phyloP scores from a whole-genome alignment of 2,329 filamentous ascomycete species.

The Talaromyces sp. region DNA sequence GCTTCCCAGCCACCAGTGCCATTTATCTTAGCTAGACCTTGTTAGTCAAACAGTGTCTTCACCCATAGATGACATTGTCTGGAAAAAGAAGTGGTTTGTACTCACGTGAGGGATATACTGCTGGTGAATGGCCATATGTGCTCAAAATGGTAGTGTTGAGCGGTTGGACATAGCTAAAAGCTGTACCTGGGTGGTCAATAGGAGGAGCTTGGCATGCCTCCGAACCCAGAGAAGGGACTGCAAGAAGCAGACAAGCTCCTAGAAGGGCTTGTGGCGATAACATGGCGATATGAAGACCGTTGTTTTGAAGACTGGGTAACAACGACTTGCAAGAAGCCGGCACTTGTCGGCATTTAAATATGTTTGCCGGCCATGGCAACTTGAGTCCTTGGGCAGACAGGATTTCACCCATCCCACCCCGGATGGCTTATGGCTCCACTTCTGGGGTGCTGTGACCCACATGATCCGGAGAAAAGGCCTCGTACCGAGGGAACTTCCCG shows the following conservation, averaged over 20 bases:
- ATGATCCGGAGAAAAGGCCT: not conserved
- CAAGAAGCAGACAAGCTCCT: constrained; percentile 10
- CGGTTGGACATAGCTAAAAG: constrained; percentile 24
- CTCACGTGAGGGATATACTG: constrained; percentile 25
- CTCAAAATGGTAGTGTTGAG: constrained; percentile 22
- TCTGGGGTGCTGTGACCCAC: constrained; percentile 3
- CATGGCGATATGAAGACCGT: constrained; percentile 2
- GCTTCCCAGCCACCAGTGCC: constrained; percentile 26
- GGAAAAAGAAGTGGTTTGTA: not conserved
- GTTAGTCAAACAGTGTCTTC: not conserved
- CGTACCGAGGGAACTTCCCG: not conserved
- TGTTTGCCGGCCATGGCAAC: not conserved
- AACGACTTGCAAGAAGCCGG: no score
- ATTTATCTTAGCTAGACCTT: constrained; percentile 16
- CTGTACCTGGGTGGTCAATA: constrained; percentile 13
- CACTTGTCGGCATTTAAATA: not conserved
- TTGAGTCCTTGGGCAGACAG: no score
- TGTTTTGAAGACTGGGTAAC: no score
- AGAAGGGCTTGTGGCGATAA: constrained; percentile 5
- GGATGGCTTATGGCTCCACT: constrained; percentile 9
- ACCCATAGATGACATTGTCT: not conserved
- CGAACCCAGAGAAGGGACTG: constrained; percentile 5
- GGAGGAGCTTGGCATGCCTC: constrained; percentile 11
- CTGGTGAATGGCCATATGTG: constrained; percentile 20
- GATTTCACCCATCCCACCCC: not conserved